Conservation (phyloP, 2,329 filamentous ascomycete genomes). For the Coniosporium tulheliwenetii region DNA sequence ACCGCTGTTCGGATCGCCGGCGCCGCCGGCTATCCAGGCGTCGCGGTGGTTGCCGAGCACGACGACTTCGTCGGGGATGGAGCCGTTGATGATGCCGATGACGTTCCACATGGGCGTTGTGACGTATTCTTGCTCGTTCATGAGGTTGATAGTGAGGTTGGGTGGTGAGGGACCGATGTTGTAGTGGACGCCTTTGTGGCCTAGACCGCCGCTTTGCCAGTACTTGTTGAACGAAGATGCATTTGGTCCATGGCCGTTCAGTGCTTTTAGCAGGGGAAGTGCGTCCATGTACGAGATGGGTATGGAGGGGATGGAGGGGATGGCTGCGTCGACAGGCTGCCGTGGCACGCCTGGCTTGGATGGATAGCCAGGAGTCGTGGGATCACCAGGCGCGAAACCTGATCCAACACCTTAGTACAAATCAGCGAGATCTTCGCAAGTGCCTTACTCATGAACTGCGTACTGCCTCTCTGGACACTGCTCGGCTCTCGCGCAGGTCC, state of each 20-base stretch:
- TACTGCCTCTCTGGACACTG: constrained; percentile 28
- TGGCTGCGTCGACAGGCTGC: constrained; percentile 45
- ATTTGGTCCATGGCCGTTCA: constrained; percentile 68
- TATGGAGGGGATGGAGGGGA: constrained; percentile 67
- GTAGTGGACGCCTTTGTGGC: constrained; percentile 63
- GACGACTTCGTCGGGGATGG: constrained; percentile 39
- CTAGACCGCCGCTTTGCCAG: constrained; percentile 59
- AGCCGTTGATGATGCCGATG: constrained; percentile 53
- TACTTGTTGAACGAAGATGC: constrained; percentile 48
- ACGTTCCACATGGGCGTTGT: constrained; percentile 71
- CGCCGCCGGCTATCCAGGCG: constrained; percentile 38
- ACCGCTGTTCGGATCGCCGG: constrained; percentile 36
- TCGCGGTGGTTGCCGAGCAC: constrained; percentile 38
- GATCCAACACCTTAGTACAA: neutral
- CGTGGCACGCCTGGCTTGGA: constrained; percentile 68
- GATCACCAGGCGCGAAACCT: constrained; percentile 41
- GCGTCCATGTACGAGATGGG: constrained; percentile 76
- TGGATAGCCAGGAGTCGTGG: constrained; percentile 73
- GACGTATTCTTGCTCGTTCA: constrained; percentile 58
- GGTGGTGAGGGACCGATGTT: constrained; percentile 72
- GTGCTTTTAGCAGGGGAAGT: constrained; percentile 60
- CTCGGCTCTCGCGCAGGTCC: constrained; percentile 29
- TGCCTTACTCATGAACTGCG: constrained; percentile 50
- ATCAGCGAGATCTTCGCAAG: constrained; percentile 23
- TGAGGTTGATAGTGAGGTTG: constrained; percentile 51